phyloP scores from a whole-genome alignment of 257 asterid species.

The Solanum okadae region DNA sequence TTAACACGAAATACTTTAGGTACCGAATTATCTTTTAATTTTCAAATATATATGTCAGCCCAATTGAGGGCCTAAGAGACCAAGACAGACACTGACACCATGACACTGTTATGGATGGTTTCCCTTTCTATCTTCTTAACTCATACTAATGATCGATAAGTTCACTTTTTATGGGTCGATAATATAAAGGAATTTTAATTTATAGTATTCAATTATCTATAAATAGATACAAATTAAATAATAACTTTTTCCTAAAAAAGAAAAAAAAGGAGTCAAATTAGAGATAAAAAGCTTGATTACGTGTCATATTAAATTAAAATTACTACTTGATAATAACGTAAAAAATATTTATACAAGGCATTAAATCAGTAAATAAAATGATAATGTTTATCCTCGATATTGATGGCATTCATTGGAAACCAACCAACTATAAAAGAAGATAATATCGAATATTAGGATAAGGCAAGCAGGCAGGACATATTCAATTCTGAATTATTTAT shows the following conservation, averaged over 20 bases:
- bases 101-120: constrained; percentile 40
- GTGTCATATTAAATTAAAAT: not conserved
- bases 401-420: constrained; percentile 35
- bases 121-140: not conserved
- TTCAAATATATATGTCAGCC: not conserved
- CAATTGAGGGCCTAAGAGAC: not conserved
- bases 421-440: constrained; percentile 21
- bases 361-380: not conserved
- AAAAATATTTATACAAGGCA: not conserved
- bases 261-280: not conserved
- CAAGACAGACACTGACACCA: constrained; percentile 24
- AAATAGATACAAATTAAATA: not conserved
- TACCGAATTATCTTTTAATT: not conserved
- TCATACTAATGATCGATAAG: not conserved
- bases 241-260: not conserved
- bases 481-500: not conserved
- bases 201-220: not conserved
- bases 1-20: not conserved
- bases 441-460: constrained; percentile 56
- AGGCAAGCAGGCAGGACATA: constrained; percentile 17
- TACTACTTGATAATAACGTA: not conserved
- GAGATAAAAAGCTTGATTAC: not conserved
- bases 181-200: not conserved
- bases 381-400: constrained; percentile 30
- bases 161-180: not conserved